Conservation (phyloP, 805 yeast genomes). For the Lipomyces yamadae region DNA sequence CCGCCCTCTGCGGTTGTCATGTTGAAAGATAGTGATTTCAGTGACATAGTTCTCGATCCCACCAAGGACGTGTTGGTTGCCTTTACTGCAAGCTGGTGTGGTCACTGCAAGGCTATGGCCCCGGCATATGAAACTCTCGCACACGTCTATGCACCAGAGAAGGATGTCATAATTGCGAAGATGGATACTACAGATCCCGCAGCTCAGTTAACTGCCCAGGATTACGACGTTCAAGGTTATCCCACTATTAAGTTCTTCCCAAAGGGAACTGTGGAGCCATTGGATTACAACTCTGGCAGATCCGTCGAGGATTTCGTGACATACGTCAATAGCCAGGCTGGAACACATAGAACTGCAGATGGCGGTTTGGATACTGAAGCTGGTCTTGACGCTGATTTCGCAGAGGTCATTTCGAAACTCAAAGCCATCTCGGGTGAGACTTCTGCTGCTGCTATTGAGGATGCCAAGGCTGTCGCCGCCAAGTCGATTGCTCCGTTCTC, state of each 20-base stretch:
- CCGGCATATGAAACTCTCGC: slow-evolving; percentile 60
- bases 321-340: slow-evolving; percentile 52
- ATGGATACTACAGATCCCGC: slow-evolving; percentile 57
- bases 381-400: slow-evolving; percentile 50
- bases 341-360: slow-evolving; percentile 49
- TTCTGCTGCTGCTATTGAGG: slow-evolving; percentile 46
- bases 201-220: slow-evolving; percentile 49
- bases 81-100: slow-evolving; percentile 66
- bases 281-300: slow-evolving; percentile 58
- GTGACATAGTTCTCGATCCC: slow-evolving; percentile 48
- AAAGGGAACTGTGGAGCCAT: slow-evolving; percentile 50
- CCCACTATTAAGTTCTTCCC: slow-evolving; percentile 63
- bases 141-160: slow-evolving; percentile 50
- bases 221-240: slow-evolving; percentile 52
- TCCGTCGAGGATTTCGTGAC: slow-evolving; percentile 56
- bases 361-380: slow-evolving; percentile 51
- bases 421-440: slow-evolving; percentile 42
- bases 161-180: slow-evolving; percentile 51
- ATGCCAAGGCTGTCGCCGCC: slow-evolving; percentile 46
- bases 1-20: slow-evolving; percentile 32
- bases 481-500: slow-evolving; percentile 31
- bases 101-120: slow-evolving; percentile 58
- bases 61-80: slow-evolving; percentile 53
- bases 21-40: slow-evolving; percentile 52
- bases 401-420: slow-evolving; percentile 44